Evolutionary conservation across 2,329 filamentous ascomycete genomes (phyloP).

Genomic region (Zopfia rhizophila): DNA sequence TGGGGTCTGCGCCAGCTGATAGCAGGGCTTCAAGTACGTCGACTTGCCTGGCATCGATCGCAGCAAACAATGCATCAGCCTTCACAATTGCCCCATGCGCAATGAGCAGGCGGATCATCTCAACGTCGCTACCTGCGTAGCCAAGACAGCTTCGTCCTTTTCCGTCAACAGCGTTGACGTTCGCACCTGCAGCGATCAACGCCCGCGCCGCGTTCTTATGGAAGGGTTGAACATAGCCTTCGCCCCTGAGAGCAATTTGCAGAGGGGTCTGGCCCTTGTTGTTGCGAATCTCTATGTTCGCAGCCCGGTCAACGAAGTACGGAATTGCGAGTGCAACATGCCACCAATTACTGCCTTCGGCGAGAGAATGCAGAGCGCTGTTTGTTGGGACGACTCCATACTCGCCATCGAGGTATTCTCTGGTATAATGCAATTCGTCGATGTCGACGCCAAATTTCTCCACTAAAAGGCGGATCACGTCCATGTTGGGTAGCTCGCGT

Average conservation of each 20-base stretch:
- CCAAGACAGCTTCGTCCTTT: constrained; percentile 19
- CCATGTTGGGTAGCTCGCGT: constrained; percentile 23
- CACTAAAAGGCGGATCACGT: constrained; percentile 25
- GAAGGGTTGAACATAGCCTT: not conserved
- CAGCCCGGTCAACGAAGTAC: constrained; percentile 22
- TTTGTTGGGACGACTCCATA: not conserved
- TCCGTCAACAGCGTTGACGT: constrained; percentile 19
- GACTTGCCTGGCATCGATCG: constrained; percentile 3
- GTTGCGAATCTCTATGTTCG: constrained; percentile 25
- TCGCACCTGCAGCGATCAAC: constrained; percentile 17
- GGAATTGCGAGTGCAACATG: constrained; percentile 24
- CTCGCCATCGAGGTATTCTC: not conserved
- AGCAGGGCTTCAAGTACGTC: constrained; percentile 12
- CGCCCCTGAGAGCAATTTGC: constrained; percentile 24
- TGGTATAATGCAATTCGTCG: constrained; percentile 9
- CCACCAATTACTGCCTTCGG: constrained; percentile 24
- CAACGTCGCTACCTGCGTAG: constrained; percentile 9
- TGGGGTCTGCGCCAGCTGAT: constrained; percentile 11
- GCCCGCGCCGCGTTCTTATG: constrained; percentile 14
- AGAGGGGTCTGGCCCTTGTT: constrained; percentile 35
- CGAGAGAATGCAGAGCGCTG: constrained; percentile 14
- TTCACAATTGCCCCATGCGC: constrained; percentile 10
- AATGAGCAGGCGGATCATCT: constrained; percentile 11
- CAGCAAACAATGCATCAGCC: constrained; percentile 11
- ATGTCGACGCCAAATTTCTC: constrained; percentile 25